These are phyloP conservation scores for Coccomyxa sp. DNA, from an alignment of 139 green algal species.

Conservation along the genomic window DNA sequence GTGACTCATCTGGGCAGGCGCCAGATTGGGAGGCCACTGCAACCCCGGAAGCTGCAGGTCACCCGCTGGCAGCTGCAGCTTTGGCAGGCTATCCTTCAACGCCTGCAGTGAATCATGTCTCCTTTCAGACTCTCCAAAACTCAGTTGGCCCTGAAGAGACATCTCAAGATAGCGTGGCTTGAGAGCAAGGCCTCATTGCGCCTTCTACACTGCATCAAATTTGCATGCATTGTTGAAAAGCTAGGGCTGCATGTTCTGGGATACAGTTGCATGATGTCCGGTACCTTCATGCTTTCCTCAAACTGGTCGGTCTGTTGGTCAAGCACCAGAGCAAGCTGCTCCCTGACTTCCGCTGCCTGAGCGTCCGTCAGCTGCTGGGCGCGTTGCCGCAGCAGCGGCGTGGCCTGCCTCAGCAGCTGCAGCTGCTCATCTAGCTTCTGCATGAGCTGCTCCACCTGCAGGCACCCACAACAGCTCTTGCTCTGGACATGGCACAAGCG, in stretches of 20 bases:
- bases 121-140: too few relatives aligned
- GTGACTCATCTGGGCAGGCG: too few relatives aligned
- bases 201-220: too few relatives aligned
- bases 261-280: too few relatives aligned
- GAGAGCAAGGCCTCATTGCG: too few relatives aligned
- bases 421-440: slow-evolving; percentile 1
- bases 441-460: background rate
- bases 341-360: background rate
- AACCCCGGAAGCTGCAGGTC: background rate
- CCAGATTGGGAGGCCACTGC: background rate
- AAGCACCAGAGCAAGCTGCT: background rate
- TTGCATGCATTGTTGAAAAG: too few relatives aligned
- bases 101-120: too few relatives aligned
- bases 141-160: too few relatives aligned
- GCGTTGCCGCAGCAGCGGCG: background rate
- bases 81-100: background rate
- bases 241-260: too few relatives aligned
- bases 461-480: too few relatives aligned
- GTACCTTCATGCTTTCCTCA: background rate
- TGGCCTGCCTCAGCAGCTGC: background rate
- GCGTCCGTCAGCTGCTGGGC: background rate
- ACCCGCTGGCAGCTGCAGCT: background rate
- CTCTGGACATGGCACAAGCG: too few relatives aligned
- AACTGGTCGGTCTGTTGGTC: background rate
- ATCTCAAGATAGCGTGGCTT: too few relatives aligned